Percentiles rank a stretch among this genome's conserved stretches.
Evolutionary conservation across 2,329 filamentous ascomycete genomes (phyloP).

Genomic region (Escovopsis sp.): DNA sequence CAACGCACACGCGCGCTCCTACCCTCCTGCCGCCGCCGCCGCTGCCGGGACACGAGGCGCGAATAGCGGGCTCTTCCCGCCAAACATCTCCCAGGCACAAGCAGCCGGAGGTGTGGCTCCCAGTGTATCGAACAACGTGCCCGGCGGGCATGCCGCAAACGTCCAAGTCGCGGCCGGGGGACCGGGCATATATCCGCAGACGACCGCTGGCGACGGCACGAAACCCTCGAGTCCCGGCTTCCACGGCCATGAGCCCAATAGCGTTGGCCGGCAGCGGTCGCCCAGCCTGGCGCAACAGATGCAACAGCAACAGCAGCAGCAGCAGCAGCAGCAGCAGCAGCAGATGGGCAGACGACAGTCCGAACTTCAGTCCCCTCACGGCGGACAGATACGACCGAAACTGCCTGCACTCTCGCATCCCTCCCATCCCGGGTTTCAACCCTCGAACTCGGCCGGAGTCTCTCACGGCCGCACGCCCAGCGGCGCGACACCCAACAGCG

Average conservation of each 20-base stretch:
- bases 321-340: constrained; percentile 49
- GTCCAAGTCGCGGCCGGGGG: constrained; percentile 30
- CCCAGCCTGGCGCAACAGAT: constrained; percentile 53
- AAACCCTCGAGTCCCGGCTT: constrained; percentile 63
- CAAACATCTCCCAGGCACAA: constrained; percentile 41
- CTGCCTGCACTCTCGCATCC: constrained; percentile 23
- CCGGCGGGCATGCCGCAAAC: constrained; percentile 30
- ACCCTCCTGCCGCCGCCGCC: constrained; percentile 58
- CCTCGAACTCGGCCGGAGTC: constrained; percentile 15
- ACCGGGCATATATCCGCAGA: constrained; percentile 53
- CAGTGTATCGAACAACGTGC: constrained; percentile 28
- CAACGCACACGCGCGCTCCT: constrained; percentile 55
- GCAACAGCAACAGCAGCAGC: constrained; percentile 48
- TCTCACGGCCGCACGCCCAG: constrained; percentile 27
- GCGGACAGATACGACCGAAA: constrained; percentile 25
- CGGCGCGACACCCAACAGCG: constrained; percentile 37
- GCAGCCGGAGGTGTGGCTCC: constrained; percentile 37
- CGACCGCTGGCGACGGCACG: constrained; percentile 70
- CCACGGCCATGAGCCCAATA: constrained; percentile 36
- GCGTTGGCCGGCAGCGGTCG: constrained; percentile 42
- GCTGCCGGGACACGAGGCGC: constrained; percentile 36
- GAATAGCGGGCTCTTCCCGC: constrained; percentile 45
- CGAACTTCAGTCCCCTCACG: constrained; percentile 40
- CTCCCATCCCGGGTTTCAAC: constrained; percentile 21
- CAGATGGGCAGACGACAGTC: constrained; percentile 38